phyloP scores from a whole-genome alignment of 352 stramenopile genomes.

The Phytophthora tentaculata region DNA sequence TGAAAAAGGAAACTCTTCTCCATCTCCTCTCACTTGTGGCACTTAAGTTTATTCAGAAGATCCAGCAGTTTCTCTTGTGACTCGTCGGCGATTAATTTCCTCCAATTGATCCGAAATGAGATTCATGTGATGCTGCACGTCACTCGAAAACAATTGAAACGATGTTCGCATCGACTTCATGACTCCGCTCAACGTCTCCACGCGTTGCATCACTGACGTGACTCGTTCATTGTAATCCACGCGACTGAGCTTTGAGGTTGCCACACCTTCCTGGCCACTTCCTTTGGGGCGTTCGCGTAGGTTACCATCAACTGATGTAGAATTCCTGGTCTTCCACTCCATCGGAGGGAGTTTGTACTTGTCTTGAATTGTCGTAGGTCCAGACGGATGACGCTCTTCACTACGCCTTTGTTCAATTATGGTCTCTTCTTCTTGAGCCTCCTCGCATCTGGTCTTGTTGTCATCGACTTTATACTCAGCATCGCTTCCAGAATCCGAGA shows the following conservation, averaged over 20 bases:
- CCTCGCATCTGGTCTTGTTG: not conserved
- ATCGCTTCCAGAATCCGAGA: constrained; percentile 2
- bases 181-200: constrained; percentile 44
- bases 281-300: no score
- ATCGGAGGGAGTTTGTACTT: constrained; percentile 51
- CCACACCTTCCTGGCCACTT: not conserved
- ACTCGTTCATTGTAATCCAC: constrained; percentile 53
- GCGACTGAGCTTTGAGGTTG: constrained; percentile 30
- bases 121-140: constrained; percentile 62
- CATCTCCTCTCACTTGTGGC: constrained; percentile 36
- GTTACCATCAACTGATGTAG: no score
- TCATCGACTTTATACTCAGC: not conserved
- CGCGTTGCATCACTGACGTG: constrained; percentile 32
- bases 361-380: constrained; percentile 48
- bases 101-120: constrained; percentile 57
- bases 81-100: constrained; percentile 33
- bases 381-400: not conserved
- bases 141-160: constrained; percentile 62
- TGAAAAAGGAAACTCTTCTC: constrained; percentile 55
- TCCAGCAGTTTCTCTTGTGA: constrained; percentile 31
- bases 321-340: constrained; percentile 26
- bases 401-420: not conserved
- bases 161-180: constrained; percentile 58
- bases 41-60: constrained; percentile 11
- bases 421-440: not conserved